phyloP scores from a whole-genome alignment of 345 rosid genomes.

The Gossypium bickii region DNA sequence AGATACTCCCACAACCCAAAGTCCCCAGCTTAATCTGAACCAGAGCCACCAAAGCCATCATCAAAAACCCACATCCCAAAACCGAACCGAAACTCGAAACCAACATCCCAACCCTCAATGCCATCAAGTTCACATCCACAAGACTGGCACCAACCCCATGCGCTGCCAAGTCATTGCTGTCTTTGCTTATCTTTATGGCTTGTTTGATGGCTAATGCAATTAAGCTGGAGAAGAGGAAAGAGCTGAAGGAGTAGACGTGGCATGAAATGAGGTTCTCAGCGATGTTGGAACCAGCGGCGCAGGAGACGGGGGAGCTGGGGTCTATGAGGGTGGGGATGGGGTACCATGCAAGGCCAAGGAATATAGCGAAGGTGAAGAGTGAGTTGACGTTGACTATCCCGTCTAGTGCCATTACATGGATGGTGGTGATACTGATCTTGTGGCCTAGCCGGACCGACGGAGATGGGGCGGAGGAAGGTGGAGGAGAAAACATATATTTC shows the following conservation, averaged over 20 bases:
- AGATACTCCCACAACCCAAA: conserved; percentile 52
- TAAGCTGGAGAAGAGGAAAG: conserved; percentile 78
- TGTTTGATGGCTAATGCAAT: conserved; percentile 80
- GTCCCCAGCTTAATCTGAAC: conserved; percentile 77
- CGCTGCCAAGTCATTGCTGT: conserved; percentile 12
- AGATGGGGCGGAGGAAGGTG: not conserved
- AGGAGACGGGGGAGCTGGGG: not conserved
- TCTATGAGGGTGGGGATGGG: not conserved
- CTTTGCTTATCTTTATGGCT: conserved; percentile 33
- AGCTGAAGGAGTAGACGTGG: conserved; percentile 83
- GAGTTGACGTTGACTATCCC: not conserved
- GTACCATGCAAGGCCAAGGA: not conserved
- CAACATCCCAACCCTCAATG: conserved; percentile 65
- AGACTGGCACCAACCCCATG: not conserved
- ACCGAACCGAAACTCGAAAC: conserved; percentile 67
- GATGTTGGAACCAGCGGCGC: not conserved
- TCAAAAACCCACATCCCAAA: conserved; percentile 53
- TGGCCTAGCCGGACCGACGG: not conserved
- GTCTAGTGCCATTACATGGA: not conserved
- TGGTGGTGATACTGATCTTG: not conserved
- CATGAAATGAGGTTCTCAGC: not conserved
- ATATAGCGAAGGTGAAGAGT: not conserved
- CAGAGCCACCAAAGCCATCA: conserved; percentile 70
- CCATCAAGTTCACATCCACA: conserved; percentile 16
- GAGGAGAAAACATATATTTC: not conserved